These are phyloP conservation scores for Monilinia vaccinii-corymbosi DNA, from an alignment of 2,329 filamentous ascomycete genomes.

Conservation along the genomic window DNA sequence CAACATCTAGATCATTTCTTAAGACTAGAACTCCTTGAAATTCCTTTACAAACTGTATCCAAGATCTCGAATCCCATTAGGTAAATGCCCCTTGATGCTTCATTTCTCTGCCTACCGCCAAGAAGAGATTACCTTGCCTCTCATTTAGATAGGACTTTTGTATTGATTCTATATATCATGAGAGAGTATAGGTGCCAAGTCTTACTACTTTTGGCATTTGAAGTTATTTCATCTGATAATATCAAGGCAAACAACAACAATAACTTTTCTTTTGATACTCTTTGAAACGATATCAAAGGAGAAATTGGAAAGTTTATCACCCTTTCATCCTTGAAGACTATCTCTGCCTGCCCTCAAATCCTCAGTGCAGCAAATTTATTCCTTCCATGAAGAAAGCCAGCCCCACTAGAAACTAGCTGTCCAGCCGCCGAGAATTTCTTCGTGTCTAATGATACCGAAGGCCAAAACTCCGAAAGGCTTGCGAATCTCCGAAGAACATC, in stretches of 20 bases:
- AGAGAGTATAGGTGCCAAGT: neutral
- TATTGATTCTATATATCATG: neutral
- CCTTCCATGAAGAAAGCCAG: neutral
- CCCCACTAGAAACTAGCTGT: neutral
- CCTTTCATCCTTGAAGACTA: neutral
- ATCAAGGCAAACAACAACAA: neutral
- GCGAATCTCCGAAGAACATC: neutral
- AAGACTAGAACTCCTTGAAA: neutral
- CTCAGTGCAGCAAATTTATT: neutral
- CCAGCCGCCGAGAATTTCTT: neutral
- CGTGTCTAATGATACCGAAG: neutral
- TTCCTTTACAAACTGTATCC: too few species aligned
- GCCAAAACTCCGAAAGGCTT: neutral
- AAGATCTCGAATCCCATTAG: neutral
- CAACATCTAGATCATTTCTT: neutral
- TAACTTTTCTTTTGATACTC: too few species aligned
- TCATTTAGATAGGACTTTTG: neutral
- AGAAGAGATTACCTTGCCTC: neutral
- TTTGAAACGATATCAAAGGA: too few species aligned
- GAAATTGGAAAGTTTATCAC: neutral
- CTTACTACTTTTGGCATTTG: neutral
- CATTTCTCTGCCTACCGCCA: neutral
- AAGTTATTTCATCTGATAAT: neutral
- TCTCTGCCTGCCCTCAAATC: neutral
- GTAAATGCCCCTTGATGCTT: neutral